phyloP scores from a whole-genome alignment of 148 eudicot species.

The Vaccinium corymbosum region DNA sequence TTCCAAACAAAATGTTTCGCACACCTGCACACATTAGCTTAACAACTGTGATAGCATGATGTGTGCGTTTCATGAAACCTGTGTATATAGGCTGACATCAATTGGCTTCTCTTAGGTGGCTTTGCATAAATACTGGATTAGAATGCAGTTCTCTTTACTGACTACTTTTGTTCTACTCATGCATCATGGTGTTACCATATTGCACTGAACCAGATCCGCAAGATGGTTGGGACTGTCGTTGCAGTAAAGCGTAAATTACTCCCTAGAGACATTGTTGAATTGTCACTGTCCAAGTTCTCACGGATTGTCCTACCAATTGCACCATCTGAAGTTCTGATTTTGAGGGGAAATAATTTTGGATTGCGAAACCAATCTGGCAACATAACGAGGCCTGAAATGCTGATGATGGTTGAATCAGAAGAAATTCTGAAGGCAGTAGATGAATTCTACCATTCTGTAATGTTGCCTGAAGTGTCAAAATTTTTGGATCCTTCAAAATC shows the following conservation, averaged over 20 bases:
- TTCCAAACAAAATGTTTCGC: neutral
- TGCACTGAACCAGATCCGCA: constrained; percentile 67
- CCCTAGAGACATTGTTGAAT: constrained; percentile 60
- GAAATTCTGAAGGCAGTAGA: constrained; percentile 58
- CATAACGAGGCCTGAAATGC: constrained; percentile 73
- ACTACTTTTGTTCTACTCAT: neutral
- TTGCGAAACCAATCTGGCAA: constrained; percentile 60
- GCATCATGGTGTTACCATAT: neutral
- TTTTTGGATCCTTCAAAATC: constrained; percentile 57
- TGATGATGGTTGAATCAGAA: constrained; percentile 60
- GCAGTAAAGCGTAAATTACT: constrained; percentile 85
- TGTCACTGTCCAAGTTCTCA: constrained; percentile 79
- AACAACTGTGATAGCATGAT: neutral
- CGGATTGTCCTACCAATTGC: constrained; percentile 83
- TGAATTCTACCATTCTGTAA: constrained; percentile 46
- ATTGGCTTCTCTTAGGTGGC: neutral
- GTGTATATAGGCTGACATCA: neutral
- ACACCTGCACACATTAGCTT: neutral
- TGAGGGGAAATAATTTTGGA: constrained; percentile 60
- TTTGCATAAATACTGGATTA: neutral
- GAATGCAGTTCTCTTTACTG: neutral
- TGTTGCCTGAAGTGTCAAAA: constrained; percentile 65
- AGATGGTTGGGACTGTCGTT: constrained; percentile 92
- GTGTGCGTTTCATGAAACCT: neutral
- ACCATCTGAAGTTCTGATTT: constrained; percentile 73